These are phyloP conservation scores for Sarcodon sp. DNA, from an alignment of 768 basidiomycete species.

Conservation along the genomic window DNA sequence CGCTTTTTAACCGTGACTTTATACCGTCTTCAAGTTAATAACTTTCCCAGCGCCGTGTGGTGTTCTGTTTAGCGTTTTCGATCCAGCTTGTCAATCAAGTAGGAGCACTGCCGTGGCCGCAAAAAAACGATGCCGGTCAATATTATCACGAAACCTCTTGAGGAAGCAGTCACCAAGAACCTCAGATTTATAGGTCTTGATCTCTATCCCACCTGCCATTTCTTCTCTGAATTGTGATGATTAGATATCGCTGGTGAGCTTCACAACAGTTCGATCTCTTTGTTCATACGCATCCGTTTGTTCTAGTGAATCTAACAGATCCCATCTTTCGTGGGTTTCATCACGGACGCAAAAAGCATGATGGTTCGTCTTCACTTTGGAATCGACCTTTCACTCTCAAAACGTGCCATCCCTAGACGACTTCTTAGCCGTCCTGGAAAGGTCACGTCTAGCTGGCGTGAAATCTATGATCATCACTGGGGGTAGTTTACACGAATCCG, in stretches of 20 bases:
- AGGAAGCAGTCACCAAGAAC: slow-evolving; percentile 6
- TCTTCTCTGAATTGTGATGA: not conserved
- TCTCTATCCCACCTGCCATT: not conserved
- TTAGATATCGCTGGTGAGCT: slow-evolving; percentile 27
- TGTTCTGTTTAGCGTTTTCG: too few species aligned
- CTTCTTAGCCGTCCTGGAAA: slow-evolving; percentile 26
- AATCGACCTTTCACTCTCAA: not conserved
- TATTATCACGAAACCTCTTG: slow-evolving; percentile 10
- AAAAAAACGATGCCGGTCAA: slow-evolving; percentile 14
- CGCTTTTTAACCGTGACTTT: too few species aligned
- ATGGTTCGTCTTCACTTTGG: slow-evolving; percentile 20
- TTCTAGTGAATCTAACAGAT: slow-evolving; percentile 40
- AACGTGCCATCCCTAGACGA: not conserved
- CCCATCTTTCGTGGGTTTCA: slow-evolving; percentile 42
- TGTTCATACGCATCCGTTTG: too few species aligned
- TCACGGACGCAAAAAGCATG: slow-evolving; percentile 34
- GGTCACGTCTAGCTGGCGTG: slow-evolving; percentile 48
- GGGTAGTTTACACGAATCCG: slow-evolving; percentile 52
- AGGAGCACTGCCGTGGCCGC: too few species aligned
- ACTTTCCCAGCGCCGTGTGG: too few species aligned
- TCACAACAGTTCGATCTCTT: not conserved
- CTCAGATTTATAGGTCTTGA: slow-evolving; percentile 22
- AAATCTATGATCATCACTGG: slow-evolving; percentile 69
- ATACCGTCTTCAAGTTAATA: too few species aligned
- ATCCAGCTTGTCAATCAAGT: too few species aligned